Base-by-base conservation (phyloP, 768 basidiomycete genomes). In the Pulveroboletus sp. region DNA sequence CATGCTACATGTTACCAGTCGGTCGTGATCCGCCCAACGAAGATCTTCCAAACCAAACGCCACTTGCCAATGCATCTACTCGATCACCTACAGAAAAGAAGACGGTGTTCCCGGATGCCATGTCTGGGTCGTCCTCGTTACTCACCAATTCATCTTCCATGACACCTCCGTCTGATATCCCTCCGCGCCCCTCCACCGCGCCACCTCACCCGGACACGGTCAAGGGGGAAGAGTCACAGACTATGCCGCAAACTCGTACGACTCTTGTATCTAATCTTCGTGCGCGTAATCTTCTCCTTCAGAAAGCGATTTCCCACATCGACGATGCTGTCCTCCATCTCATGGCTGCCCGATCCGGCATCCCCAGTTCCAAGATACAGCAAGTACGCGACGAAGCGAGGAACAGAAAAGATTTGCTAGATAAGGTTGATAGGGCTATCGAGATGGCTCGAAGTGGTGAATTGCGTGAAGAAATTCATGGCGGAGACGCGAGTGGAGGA, bases 1-100 rank as follows among this genome's bases (percentile, higher is more conserved):
- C 56, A 64, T 66, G 61, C 61, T 64, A 66, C 64, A 66, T 64
- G 63, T 53, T 63, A 63, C 58, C 58, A 49, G 58, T 51, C 56
- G 24, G 52, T 50, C 17, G 32, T 42, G 42, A 54, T 43, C 47
- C 38, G 39, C 33, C 50, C 39, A 24, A 50, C 54, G 30, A 47
- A 45, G 45, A 52, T 56, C 45, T 50, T 38, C 43, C 39, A 46
- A 52, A 18, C 38, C 47, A 50, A 50, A 47, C 52, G n/a, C 44
- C 52, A 43, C 56, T 9, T 36, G 30, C 54, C 41, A 51, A 66
- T 61, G 63, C 39, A 27, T 43, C 56, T 37, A 43, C 54, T 32
- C 54, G 42, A 54, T 40, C 60, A 3, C 50, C 55, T 12, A 45
- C 51, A 32, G 39, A 47, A 26, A 49, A 47, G 58, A 48, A 39